phyloP scores from a whole-genome alignment of 768 basidiomycete species.

The Rhodosporidiobolus odoratus region DNA sequence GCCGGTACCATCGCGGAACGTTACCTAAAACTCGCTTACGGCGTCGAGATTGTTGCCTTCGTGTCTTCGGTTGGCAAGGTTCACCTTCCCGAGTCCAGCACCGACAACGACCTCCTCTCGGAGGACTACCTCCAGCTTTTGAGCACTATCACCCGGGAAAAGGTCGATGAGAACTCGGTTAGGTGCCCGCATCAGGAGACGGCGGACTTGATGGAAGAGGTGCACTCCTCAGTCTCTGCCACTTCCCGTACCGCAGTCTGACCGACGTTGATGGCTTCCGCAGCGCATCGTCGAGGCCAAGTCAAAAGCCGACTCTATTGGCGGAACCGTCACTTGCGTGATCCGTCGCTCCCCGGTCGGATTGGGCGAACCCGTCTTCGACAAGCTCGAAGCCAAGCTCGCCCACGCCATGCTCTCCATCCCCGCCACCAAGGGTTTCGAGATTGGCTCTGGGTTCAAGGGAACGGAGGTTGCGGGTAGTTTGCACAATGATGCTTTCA shows the following conservation, averaged over 20 bases:
- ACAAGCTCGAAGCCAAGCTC: slow-evolving; percentile 93
- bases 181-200: slow-evolving; percentile 88
- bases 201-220: slow-evolving; percentile 83
- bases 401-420: slow-evolving; percentile 98
- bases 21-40: slow-evolving; percentile 78
- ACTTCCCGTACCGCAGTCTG: neutral
- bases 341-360: slow-evolving; percentile 84
- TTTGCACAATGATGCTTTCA: slow-evolving; percentile 86
- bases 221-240: slow-evolving; percentile 44
- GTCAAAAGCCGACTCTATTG: slow-evolving; percentile 84
- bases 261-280: slow-evolving; percentile 1
- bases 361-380: slow-evolving; percentile 94
- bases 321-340: slow-evolving; percentile 95
- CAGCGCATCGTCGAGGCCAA: slow-evolving; percentile 93
- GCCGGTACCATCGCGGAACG: slow-evolving; percentile 97
- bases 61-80: slow-evolving; percentile 94
- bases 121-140: slow-evolving; percentile 78
- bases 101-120: slow-evolving; percentile 64
- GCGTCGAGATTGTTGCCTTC: slow-evolving; percentile 93
- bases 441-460: slow-evolving; percentile 92
- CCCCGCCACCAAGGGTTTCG: slow-evolving; percentile 96
- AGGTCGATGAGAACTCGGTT: slow-evolving; percentile 80
- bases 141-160: slow-evolving; percentile 68
- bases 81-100: slow-evolving; percentile 57
- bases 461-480: slow-evolving; percentile 90